Percentiles rank a stretch among this genome's conserved stretches.
Evolutionary conservation across 257 asterid species (phyloP).

Genomic region (Ajuga chamaepitys): DNA sequence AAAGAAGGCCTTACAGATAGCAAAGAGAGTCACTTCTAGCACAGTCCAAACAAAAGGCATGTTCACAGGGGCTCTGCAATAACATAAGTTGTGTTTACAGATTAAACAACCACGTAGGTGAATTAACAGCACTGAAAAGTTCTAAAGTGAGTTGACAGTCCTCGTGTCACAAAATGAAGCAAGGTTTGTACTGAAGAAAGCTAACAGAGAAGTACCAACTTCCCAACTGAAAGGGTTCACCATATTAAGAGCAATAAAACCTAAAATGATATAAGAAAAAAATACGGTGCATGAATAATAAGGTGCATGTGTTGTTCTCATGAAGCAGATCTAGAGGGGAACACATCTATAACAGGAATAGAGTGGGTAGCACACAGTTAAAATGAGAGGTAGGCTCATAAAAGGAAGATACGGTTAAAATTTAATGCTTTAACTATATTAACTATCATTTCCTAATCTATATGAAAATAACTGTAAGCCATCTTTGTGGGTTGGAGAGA

Average conservation of each 20-base stretch:
- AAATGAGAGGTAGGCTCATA: too few relatives aligned
- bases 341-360: not conserved
- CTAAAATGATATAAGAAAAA: not conserved
- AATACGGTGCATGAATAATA: not conserved
- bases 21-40: conserved; percentile 90
- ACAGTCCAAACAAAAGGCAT: conserved; percentile 94
- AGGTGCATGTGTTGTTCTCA: not conserved
- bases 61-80: conserved; percentile 97
- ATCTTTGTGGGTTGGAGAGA: too few relatives aligned
- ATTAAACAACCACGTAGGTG: not conserved
- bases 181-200: not conserved
- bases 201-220: not conserved
- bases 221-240: not conserved
- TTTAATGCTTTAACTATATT: too few relatives aligned
- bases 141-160: not conserved
- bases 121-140: conserved; percentile 1
- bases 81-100: conserved; percentile 8
- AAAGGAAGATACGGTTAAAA: too few relatives aligned
- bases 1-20: conserved; percentile 65
- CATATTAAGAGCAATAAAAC: not conserved
- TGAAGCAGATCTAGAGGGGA: not conserved
- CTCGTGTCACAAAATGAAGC: not conserved
- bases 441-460: too few relatives aligned
- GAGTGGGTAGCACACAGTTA: not conserved
- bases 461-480: too few relatives aligned